A percentile compares a stretch with the other conserved stretches of the same genome.
Conservation (phyloP, 495 filamentous ascomycete species). For the Xylaria palmicola region DNA sequence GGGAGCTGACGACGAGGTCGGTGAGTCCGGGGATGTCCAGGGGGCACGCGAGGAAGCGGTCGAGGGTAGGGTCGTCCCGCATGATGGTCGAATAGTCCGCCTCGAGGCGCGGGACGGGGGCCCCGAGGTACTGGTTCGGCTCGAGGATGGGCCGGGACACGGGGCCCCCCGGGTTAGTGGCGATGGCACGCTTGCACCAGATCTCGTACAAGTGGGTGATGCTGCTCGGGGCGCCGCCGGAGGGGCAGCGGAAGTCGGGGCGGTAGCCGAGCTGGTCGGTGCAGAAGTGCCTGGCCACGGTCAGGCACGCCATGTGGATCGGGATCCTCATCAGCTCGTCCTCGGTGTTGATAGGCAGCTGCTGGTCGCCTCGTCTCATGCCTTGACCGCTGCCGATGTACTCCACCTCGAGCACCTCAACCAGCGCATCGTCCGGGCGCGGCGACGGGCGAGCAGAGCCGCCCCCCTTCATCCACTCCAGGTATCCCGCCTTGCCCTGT, state of each 20-base stretch:
- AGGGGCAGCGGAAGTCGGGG: constrained; percentile 9
- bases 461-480: constrained; percentile 11
- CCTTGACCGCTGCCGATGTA: not conserved
- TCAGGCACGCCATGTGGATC: constrained; percentile 15
- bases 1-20: not conserved
- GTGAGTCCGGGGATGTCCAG: not conserved
- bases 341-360: constrained; percentile 4
- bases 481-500: constrained; percentile 9
- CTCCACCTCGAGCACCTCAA: not conserved
- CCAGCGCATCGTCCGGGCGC: not conserved
- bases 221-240: constrained; percentile 8
- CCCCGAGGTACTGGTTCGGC: not conserved
- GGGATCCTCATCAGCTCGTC: constrained; percentile 20
- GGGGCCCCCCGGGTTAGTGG: not conserved
- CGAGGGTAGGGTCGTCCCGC: not conserved
- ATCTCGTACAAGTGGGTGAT: constrained; percentile 24
- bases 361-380: not conserved
- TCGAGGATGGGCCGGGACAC: not conserved
- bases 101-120: not conserved
- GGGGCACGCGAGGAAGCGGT: constrained; percentile 4
- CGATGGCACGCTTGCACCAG: constrained; percentile 22
- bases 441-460: too few species aligned
- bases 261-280: constrained; percentile 2
- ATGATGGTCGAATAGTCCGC: not conserved
- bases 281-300: constrained; percentile 15